Evolutionary conservation across 1,284 basidiomycete species (phyloP).

Genomic region (Sanghuangporus baumii): DNA sequence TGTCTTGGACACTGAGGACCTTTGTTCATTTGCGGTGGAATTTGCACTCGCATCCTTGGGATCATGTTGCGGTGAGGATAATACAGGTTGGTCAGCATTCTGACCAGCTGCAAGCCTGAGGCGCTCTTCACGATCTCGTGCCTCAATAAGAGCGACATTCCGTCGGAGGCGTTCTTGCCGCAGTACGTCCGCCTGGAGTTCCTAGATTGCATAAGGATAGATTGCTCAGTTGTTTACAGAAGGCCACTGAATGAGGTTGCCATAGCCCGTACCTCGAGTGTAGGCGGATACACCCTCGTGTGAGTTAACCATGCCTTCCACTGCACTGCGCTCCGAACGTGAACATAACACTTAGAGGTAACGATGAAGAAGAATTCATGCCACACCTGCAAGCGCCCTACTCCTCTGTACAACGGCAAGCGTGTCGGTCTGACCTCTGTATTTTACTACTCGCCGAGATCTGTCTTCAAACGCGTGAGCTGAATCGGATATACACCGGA

Average conservation of each 20-base stretch:
- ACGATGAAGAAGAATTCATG: constrained; percentile 11
- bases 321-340: constrained; percentile 21
- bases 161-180: constrained; percentile 22
- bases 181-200: constrained; percentile 23
- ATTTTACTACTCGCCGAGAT: constrained; percentile 21
- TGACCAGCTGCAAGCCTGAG: constrained; percentile 11
- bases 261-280: constrained; percentile 20
- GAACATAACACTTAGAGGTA: neutral
- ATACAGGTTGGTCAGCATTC: neutral
- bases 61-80: neutral
- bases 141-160: constrained; percentile 23
- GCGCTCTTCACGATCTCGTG: constrained; percentile 24
- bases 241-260: neutral
- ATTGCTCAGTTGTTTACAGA: neutral
- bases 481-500: neutral
- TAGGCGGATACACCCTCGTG: constrained; percentile 23
- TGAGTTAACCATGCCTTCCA: constrained; percentile 27
- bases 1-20: neutral
- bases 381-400: constrained; percentile 12
- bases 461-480: constrained; percentile 15
- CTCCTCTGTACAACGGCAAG: constrained; percentile 15
- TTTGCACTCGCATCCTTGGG: neutral
- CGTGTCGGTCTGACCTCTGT: constrained; percentile 20
- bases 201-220: constrained; percentile 15
- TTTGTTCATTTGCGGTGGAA: neutral